Evolutionary conservation across 2,329 filamentous ascomycete species (phyloP).

Genomic region (Westerdykella sp.): DNA sequence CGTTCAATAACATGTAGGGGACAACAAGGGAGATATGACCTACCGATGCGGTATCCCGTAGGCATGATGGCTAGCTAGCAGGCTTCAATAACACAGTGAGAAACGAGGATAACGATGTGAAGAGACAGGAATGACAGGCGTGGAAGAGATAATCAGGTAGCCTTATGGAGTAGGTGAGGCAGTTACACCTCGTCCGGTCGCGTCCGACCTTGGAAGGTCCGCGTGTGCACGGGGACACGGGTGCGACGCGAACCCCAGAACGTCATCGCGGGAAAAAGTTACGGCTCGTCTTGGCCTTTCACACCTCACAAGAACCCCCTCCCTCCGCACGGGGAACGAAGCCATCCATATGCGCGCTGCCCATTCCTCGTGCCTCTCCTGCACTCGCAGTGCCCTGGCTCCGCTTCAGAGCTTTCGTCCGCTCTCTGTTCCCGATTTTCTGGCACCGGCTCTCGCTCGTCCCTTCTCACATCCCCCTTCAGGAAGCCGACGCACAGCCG

Average conservation of each 20-base stretch:
- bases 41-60: constrained; percentile 19
- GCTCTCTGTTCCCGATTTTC: constrained; percentile 28
- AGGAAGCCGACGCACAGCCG: constrained; percentile 13
- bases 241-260: not conserved
- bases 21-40: constrained; percentile 1
- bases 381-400: constrained; percentile 32
- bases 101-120: too few species aligned
- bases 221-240: too few species aligned
- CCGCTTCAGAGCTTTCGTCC: constrained; percentile 28
- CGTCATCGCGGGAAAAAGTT: constrained; percentile 1
- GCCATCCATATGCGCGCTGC: constrained; percentile 29
- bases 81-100: too few species aligned
- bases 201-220: too few species aligned
- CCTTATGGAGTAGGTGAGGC: too few species aligned
- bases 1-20: not conserved
- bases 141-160: too few species aligned
- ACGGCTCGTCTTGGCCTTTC: constrained; percentile 4
- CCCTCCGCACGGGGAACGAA: constrained; percentile 9
- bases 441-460: constrained; percentile 27
- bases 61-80: constrained; percentile 10
- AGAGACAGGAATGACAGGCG: too few species aligned
- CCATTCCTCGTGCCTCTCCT: constrained; percentile 18
- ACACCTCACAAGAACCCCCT: constrained; percentile 10
- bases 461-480: constrained; percentile 23
- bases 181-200: too few species aligned